Evolutionary conservation across 2,329 filamentous ascomycete genomes (phyloP).

Genomic region (Botrytis hyacinthi): DNA sequence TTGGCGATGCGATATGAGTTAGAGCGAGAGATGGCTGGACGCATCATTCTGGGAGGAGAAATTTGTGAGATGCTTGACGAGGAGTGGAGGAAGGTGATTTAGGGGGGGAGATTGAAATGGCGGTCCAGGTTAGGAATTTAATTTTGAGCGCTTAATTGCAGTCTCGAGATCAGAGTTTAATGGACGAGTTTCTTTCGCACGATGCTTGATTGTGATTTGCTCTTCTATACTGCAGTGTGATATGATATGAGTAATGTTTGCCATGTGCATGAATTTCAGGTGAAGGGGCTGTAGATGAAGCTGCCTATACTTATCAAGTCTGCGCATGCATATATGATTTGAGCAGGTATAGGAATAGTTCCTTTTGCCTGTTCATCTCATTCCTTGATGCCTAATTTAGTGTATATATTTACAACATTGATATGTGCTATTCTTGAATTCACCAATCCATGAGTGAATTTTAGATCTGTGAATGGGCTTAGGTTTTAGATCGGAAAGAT

Average conservation of each 20-base stretch:
- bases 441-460: not conserved
- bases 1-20: not conserved
- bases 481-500: no score
- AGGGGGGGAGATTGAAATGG: not conserved
- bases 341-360: not conserved
- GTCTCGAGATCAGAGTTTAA: constrained; percentile 5
- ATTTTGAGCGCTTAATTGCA: constrained; percentile 17
- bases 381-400: not conserved
- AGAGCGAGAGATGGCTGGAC: not conserved
- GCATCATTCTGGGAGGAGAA: constrained; percentile 1
- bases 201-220: not conserved
- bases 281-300: not conserved
- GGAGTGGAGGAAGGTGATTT: not conserved
- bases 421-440: not conserved
- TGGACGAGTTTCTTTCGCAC: not conserved
- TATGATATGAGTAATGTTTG: not conserved
- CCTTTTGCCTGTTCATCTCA: not conserved
- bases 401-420: not conserved
- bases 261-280: not conserved
- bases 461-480: not conserved
- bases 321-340: not conserved
- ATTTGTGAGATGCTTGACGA: not conserved
- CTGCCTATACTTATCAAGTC: not conserved
- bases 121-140: not conserved
- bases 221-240: not conserved